Evolutionary conservation across 768 basidiomycete genomes (phyloP).

Genomic region (Cyclocybe aegerita): DNA sequence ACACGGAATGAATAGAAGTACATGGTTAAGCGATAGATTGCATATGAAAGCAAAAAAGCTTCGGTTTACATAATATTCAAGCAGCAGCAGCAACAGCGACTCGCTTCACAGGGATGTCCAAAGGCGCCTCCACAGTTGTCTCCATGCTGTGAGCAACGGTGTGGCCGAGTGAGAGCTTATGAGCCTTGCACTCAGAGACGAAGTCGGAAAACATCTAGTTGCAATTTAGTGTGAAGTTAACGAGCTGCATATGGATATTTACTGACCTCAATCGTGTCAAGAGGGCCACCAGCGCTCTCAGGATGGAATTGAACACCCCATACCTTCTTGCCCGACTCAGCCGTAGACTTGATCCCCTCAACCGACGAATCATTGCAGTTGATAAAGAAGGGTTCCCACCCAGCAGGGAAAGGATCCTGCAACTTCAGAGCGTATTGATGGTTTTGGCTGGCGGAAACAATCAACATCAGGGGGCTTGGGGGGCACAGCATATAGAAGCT

Average conservation of each 20-base stretch:
- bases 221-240: conserved; percentile 1
- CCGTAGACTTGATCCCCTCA: conserved; percentile 96
- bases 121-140: conserved; percentile 21
- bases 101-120: conserved; percentile 22
- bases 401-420: conserved; percentile 92
- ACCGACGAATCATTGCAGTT: conserved; percentile 99
- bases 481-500: conserved; percentile 9
- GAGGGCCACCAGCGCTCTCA: conserved; percentile 96
- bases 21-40: background rate
- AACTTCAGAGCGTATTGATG: conserved; percentile 97
- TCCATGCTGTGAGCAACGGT: conserved; percentile 10
- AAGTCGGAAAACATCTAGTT: conserved; percentile 93
- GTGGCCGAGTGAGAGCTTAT: conserved; percentile 36
- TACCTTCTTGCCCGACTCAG: conserved; percentile 83
- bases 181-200: conserved; percentile 72
- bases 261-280: conserved; percentile 94
- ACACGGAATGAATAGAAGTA: too few relatives aligned
- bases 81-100: conserved; percentile 25
- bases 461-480: background rate
- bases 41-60: background rate
- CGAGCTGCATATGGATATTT: background rate
- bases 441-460: conserved; percentile 66
- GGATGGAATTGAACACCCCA: conserved; percentile 99
- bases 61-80: conserved; percentile 6
- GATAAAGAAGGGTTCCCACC: conserved; percentile 99